A percentile compares a stretch with the other conserved stretches of the same genome.
phyloP scores from a whole-genome alignment of 257 asterid species.

The Solanum appendiculatum region DNA sequence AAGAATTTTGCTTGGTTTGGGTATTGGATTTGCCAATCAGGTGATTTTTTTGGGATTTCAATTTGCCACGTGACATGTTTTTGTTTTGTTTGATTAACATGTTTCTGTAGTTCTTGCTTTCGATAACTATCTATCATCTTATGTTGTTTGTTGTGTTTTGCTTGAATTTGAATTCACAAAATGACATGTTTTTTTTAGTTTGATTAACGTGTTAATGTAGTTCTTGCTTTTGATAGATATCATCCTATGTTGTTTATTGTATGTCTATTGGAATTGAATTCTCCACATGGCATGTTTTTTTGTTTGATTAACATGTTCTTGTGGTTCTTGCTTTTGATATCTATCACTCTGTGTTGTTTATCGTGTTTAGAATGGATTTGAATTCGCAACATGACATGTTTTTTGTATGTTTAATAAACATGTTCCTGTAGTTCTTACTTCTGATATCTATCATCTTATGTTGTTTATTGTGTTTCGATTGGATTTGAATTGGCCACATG shows the following conservation, averaged over 20 bases:
- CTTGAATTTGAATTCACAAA: too few species aligned
- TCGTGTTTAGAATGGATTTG: not conserved
- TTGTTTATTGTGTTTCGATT: not conserved
- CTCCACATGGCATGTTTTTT: not conserved
- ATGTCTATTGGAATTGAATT: not conserved
- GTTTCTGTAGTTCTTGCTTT: not conserved
- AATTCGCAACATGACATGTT: not conserved
- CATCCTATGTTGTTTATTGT: not conserved
- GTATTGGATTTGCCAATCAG: constrained; percentile 91
- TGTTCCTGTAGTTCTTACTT: not conserved
- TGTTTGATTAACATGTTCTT: not conserved
- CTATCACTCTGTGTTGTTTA: not conserved
- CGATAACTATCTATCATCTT: not conserved
- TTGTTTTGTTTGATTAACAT: too few species aligned
- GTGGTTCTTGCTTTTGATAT: not conserved
- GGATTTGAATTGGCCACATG: not conserved
- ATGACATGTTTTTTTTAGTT: too few species aligned
- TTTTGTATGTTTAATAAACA: too few species aligned
- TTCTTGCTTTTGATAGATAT: too few species aligned
- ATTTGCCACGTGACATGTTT: not conserved
- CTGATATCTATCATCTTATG: not conserved
- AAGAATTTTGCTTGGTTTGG: constrained; percentile 72
- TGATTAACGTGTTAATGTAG: too few species aligned
- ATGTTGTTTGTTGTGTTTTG: too few species aligned
- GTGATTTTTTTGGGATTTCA: not conserved